These are phyloP conservation scores for Solanum hybrid DNA, from an alignment of 305 asterid species.

Conservation along the genomic window DNA sequence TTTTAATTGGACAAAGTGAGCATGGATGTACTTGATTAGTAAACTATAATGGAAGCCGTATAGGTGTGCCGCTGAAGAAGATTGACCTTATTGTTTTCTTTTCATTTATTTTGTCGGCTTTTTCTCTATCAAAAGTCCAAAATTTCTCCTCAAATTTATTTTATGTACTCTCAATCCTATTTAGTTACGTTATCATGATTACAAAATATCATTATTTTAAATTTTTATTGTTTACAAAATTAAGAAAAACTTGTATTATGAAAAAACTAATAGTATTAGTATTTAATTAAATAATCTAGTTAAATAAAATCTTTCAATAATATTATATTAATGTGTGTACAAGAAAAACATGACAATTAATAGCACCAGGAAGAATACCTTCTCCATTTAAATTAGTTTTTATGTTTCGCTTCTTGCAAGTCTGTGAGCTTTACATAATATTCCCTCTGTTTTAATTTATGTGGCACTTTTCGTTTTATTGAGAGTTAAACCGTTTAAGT, in stretches of 20 bases:
- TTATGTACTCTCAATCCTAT: not conserved
- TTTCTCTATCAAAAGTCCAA: not conserved
- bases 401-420: not conserved
- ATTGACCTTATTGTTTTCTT: not conserved
- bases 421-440: not conserved
- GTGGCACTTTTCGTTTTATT: no score
- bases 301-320: not conserved
- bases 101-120: not conserved
- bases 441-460: not conserved
- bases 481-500: no score
- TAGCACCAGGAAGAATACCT: not conserved
- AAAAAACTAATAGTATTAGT: not conserved
- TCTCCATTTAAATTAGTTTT: not conserved
- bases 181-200: not conserved
- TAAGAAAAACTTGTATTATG: not conserved
- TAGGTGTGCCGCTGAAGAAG: not conserved
- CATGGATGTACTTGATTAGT: not conserved
- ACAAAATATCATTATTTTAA: not conserved
- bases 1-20: not conserved
- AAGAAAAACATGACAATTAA: not conserved
- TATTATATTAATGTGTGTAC: not conserved
- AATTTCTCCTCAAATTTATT: not conserved
- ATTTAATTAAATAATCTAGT: not conserved
- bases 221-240: not conserved
- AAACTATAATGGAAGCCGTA: not conserved